Conservation (phyloP, 2,329 filamentous ascomycete species). For the Raffaelea ambrosiae region DNA sequence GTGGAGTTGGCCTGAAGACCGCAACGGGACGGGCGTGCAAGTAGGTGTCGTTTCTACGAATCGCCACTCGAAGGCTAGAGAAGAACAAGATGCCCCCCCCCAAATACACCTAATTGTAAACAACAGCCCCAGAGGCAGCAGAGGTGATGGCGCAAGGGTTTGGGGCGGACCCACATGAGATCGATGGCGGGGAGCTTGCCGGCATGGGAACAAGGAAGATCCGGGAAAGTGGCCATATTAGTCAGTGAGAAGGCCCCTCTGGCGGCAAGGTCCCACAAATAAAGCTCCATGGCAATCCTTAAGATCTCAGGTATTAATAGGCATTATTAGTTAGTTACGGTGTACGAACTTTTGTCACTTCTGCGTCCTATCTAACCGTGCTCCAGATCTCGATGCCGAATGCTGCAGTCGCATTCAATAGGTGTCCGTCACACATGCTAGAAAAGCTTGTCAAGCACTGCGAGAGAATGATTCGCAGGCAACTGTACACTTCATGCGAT, state of each 20-base stretch:
- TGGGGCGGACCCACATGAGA: background rate
- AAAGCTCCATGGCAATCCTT: background rate
- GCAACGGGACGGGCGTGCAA: background rate
- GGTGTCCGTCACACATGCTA: too few species aligned
- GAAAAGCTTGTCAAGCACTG: too few species aligned
- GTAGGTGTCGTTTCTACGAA: background rate
- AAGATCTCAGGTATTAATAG: background rate
- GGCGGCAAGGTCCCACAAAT: background rate
- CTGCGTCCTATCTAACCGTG: too few species aligned
- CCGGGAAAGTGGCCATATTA: background rate
- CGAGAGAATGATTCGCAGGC: too few species aligned
- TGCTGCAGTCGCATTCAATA: too few species aligned
- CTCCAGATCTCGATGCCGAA: too few species aligned
- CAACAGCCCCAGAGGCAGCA: conserved; percentile 1
- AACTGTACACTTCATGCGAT: too few species aligned
- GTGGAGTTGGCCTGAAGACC: background rate
- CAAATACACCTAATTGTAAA: too few species aligned
- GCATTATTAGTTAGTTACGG: too few species aligned
- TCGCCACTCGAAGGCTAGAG: background rate
- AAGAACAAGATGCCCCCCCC: too few species aligned
- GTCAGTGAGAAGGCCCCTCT: background rate
- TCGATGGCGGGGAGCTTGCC: background rate
- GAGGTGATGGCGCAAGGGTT: conserved; percentile 1
- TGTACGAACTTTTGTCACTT: too few species aligned
- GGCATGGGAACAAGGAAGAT: conserved; percentile 1